Evolutionary conservation across 2,329 filamentous ascomycete species (phyloP).

Genomic region (Aureobasidium subglaciale): DNA sequence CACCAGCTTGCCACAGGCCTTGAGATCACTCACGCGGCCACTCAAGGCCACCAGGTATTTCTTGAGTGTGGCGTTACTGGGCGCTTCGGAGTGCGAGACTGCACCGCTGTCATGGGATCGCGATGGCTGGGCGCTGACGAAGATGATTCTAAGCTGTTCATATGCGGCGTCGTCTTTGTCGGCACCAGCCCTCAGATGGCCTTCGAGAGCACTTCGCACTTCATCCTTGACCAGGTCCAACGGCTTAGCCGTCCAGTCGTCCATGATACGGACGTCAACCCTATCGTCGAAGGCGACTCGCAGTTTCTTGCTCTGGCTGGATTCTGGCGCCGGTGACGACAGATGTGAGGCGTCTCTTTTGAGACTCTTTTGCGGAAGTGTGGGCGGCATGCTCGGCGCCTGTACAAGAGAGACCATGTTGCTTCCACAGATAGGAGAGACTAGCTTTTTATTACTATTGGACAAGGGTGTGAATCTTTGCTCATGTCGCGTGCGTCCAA

Average conservation of each 20-base stretch:
- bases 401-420: constrained; percentile 29
- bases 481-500: constrained; percentile 14
- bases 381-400: constrained; percentile 27
- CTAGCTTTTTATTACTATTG: constrained; percentile 10
- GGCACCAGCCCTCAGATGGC: constrained; percentile 30
- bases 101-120: constrained; percentile 19
- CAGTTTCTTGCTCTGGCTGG: constrained; percentile 36
- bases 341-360: constrained; percentile 32
- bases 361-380: constrained; percentile 26
- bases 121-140: constrained; percentile 41
- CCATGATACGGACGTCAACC: constrained; percentile 39
- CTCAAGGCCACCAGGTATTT: constrained; percentile 54
- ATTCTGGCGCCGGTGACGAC: constrained; percentile 27
- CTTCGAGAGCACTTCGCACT: constrained; percentile 45
- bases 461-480: neutral
- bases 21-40: constrained; percentile 49
- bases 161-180: constrained; percentile 50
- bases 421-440: neutral
- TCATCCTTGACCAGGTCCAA: constrained; percentile 54
- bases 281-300: constrained; percentile 44
- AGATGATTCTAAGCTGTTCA: constrained; percentile 48
- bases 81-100: constrained; percentile 32
- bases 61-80: constrained; percentile 45
- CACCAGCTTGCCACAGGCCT: constrained; percentile 52
- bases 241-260: constrained; percentile 45